These are phyloP conservation scores for Thermomucor indicae-seudaticae DNA, from an alignment of 371 early-diverging fungal species.

Conservation along the genomic window DNA sequence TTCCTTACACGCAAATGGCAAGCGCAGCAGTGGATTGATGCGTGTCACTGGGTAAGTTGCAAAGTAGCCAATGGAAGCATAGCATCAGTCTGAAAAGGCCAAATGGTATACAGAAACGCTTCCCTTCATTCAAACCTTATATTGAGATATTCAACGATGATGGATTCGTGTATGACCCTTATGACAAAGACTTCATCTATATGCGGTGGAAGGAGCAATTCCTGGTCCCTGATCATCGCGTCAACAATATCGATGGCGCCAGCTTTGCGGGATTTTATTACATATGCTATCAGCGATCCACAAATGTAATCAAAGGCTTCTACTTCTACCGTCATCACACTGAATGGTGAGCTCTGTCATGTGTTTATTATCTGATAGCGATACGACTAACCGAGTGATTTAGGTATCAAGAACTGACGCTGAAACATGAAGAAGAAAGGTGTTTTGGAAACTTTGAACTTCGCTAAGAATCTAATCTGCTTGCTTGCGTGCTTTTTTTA, in stretches of 20 bases:
- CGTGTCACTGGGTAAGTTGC: conserved; percentile 74
- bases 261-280: conserved; percentile 96
- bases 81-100: not conserved
- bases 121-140: conserved; percentile 58
- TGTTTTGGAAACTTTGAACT: conserved; percentile 57
- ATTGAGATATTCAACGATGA: conserved; percentile 63
- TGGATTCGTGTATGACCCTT: conserved; percentile 63
- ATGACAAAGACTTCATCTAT: conserved; percentile 71
- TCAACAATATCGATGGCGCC: conserved; percentile 83
- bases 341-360: conserved; percentile 54
- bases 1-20: conserved; percentile 87
- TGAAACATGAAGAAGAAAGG: conserved; percentile 57
- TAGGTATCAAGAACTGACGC: conserved; percentile 72
- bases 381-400: too few relatives aligned
- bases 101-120: conserved; percentile 25
- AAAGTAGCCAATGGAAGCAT: not conserved
- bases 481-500: too few relatives aligned
- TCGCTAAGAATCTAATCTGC: too few relatives aligned
- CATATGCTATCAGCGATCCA: conserved; percentile 77
- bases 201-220: conserved; percentile 98
- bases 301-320: conserved; percentile 77
- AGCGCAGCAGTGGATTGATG: conserved; percentile 68
- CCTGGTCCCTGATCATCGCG: conserved; percentile 89
- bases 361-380: too few relatives aligned
- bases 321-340: conserved; percentile 75